A percentile compares a stretch with the other conserved stretches of the same genome.
Conservation (phyloP, 495 filamentous ascomycete species). For the Cercophora samala region DNA sequence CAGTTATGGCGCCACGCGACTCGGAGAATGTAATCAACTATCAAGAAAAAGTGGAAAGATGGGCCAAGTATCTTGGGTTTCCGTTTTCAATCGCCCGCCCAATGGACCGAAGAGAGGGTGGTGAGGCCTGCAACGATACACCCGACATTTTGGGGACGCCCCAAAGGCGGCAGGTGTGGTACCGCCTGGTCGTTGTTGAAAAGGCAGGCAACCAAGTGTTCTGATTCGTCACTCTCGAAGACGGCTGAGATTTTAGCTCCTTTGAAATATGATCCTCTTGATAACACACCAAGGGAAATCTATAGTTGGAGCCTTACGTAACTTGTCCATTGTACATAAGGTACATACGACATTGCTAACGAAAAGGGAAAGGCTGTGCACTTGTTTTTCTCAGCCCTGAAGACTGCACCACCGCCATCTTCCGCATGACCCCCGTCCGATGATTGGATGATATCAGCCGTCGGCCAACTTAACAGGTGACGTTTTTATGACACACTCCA, state of each 20-base stretch:
- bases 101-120: neutral
- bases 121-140: neutral
- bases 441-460: neutral
- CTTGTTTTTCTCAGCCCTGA: neutral
- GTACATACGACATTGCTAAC: too few relatives aligned
- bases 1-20: neutral
- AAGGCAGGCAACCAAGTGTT: too few relatives aligned
- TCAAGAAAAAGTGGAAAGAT: neutral
- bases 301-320: slow-evolving; percentile 3
- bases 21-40: neutral
- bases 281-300: too few relatives aligned
- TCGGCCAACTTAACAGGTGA: neutral
- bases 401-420: neutral
- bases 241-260: slow-evolving; percentile 1
- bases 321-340: slow-evolving; percentile 18
- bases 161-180: too few relatives aligned
- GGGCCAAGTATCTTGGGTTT: neutral
- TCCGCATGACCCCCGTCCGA: neutral
- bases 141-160: neutral
- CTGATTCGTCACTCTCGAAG: neutral
- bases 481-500: neutral
- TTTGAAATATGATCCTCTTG: too few relatives aligned
- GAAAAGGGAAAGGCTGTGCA: neutral
- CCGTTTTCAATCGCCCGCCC: too few relatives aligned
- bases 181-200: too few relatives aligned